Conservation (phyloP, 2,329 filamentous ascomycete species). For the Salinomyces thailandicus region DNA sequence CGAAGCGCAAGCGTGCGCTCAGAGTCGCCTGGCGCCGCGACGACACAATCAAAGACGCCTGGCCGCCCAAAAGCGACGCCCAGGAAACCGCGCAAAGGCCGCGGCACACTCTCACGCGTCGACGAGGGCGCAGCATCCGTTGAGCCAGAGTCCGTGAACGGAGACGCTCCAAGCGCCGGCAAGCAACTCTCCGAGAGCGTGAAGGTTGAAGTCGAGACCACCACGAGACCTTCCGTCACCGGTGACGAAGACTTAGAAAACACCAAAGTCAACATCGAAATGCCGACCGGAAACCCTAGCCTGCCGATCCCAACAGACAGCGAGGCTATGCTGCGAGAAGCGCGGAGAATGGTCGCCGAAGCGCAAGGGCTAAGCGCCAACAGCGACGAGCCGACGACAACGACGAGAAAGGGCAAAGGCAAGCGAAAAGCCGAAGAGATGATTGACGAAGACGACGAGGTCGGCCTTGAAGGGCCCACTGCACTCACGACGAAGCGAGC, state of each 20-base stretch:
- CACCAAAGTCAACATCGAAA: slow-evolving; percentile 64
- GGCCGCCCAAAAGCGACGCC: slow-evolving; percentile 42
- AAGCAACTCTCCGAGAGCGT: slow-evolving; percentile 38
- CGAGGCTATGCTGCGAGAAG: slow-evolving; percentile 71
- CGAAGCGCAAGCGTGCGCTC: slow-evolving; percentile 51
- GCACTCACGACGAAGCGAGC: slow-evolving; percentile 59
- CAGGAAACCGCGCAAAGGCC: slow-evolving; percentile 41
- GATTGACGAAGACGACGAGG: slow-evolving; percentile 39
- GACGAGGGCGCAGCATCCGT: slow-evolving; percentile 18
- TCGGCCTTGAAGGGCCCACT: slow-evolving; percentile 37
- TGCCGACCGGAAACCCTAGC: slow-evolving; percentile 56
- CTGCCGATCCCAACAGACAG: slow-evolving; percentile 68
- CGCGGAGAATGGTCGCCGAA: slow-evolving; percentile 76
- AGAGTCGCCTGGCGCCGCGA: slow-evolving; percentile 43
- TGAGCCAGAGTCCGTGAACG: slow-evolving; percentile 15
- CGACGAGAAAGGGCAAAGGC: slow-evolving; percentile 26
- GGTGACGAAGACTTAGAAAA: slow-evolving; percentile 60
- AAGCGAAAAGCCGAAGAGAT: slow-evolving; percentile 71
- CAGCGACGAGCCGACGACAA: neutral
- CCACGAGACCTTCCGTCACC: slow-evolving; percentile 39
- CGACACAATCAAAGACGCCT: slow-evolving; percentile 25
- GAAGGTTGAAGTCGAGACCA: slow-evolving; percentile 60
- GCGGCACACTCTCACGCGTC: slow-evolving; percentile 24
- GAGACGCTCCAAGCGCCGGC: neutral
- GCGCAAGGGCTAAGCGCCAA: slow-evolving; percentile 42